Conservation (phyloP, 108 stramenopile genomes). For the Tribonema minus region DNA sequence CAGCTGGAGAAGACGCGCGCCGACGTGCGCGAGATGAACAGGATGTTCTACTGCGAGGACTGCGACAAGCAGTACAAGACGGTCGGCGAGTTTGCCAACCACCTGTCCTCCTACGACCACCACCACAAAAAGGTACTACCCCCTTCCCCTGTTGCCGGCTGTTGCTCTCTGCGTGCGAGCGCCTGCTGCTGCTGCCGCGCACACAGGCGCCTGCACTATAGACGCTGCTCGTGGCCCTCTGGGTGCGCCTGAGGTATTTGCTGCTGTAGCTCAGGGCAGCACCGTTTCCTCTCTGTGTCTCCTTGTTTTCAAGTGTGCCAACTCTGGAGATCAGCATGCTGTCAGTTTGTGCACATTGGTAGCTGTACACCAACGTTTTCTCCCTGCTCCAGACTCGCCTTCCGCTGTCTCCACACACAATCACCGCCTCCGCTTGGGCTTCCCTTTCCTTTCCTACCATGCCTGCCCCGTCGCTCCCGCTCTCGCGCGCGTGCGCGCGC, state of each 20-base stretch:
- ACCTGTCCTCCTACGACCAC: constrained; percentile 50
- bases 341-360: too few species aligned
- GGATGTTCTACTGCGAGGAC: constrained; percentile 46
- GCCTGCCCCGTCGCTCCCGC: background rate
- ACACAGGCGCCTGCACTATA: background rate
- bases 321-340: background rate
- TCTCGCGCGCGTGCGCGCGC: background rate
- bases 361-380: too few species aligned
- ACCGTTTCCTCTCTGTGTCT: background rate
- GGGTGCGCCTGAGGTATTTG: background rate
- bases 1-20: constrained; percentile 12
- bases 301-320: background rate
- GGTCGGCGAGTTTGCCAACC: constrained; percentile 38
- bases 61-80: constrained; percentile 48
- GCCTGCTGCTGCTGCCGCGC: background rate
- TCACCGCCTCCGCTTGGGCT: background rate
- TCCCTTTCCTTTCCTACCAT: background rate
- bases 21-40: constrained; percentile 38
- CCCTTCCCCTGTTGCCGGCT: background rate
- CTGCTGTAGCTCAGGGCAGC: background rate
- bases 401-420: background rate
- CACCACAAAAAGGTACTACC: constrained; percentile 39
- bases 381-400: background rate
- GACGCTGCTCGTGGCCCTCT: background rate
- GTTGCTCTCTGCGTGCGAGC: background rate